phyloP scores from a whole-genome alignment of 2,329 filamentous ascomycete species.

The Grosmannia huntii region DNA sequence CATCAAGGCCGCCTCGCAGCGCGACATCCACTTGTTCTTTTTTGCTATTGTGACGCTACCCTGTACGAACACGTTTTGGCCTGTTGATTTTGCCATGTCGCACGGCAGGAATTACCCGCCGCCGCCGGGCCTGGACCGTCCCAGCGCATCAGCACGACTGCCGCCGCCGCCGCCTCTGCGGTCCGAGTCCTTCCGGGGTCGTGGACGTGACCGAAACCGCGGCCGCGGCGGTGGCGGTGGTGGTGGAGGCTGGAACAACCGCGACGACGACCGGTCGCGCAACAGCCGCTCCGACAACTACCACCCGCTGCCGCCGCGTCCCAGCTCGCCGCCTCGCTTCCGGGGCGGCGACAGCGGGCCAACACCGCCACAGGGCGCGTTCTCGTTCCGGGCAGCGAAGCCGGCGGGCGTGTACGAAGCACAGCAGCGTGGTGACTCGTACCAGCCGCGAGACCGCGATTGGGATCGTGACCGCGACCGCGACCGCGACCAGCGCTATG shows the following conservation, averaged over 20 bases:
- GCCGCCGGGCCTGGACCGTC: slow-evolving; percentile 7
- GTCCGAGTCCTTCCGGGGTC: slow-evolving; percentile 1
- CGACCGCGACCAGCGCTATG: not conserved
- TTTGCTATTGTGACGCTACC: not conserved
- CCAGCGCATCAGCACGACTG: slow-evolving; percentile 2
- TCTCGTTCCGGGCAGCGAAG: slow-evolving; percentile 42
- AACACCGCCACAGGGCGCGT: slow-evolving; percentile 32
- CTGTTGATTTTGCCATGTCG: not conserved
- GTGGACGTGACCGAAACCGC: not conserved
- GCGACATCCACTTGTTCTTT: slow-evolving; percentile 16
- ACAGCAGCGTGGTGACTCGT: slow-evolving; percentile 36
- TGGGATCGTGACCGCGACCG: not conserved
- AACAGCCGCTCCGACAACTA: not conserved
- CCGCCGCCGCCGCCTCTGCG: slow-evolving; percentile 1
- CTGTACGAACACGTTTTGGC: not conserved
- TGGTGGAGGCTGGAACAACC: not conserved
- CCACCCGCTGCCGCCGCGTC: not conserved
- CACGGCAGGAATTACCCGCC: slow-evolving; percentile 6
- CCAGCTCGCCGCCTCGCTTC: not conserved
- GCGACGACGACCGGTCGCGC: not conserved
- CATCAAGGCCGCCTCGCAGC: not conserved
- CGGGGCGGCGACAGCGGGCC: not conserved
- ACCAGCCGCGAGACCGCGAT: slow-evolving; percentile 13
- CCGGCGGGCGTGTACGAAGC: slow-evolving; percentile 35
- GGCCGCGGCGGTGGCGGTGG: not conserved